Evolutionary conservation across 768 basidiomycete species (phyloP), one percentile per base, ranked within the genome.

Genomic region (Pseudohyphozyma bogoriensis): DNA sequence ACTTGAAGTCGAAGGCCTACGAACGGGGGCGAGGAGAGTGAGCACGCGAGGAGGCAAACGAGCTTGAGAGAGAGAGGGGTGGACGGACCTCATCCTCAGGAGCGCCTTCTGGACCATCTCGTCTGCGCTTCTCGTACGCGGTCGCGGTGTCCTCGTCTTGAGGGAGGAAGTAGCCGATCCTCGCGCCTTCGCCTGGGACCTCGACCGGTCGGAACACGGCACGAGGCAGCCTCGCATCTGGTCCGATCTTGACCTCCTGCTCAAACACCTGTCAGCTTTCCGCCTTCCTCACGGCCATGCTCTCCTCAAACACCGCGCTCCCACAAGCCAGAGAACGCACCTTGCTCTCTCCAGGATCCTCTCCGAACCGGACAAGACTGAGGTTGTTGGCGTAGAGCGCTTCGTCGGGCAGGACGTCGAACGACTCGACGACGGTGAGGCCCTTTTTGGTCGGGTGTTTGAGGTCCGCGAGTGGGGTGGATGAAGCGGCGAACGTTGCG

Each of bases 391-490:
- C 82, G 88, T 89, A 93, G 39, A 90, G 83, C 62, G 86, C 83
- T 5, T 80, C 79, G 69, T 93, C 89, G 1, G 90, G 90, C 16
- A 89, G 78, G 56, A 92, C 76, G 64, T 89, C 85, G 73, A 82
- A 91, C 11, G 85, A 83, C 69, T 88, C 87, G 50, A 87, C 79
- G 4, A 89, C 89, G 0, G 79, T 82, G 12, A 90, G 77, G 35
- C 79, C 76, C 12, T 82, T 82, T 69, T 89, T 91, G 62, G 81
- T 89, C 1, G 90, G 90, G 71, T 92, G 89, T 31, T 77, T 78
- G 26, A 93, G 73, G n/a, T 59, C 51, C 28, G 52, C 6, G 16
- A 68, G 67, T 3, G 67, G 64, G 7, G 47, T 13, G 24, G 65
- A 53, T 1, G 67, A 58, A 8, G 62, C 66, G 16, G 51, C n/a